These are phyloP conservation scores for Lactifluus rugatus DNA, from an alignment of 768 basidiomycete species.

Conservation along the genomic window DNA sequence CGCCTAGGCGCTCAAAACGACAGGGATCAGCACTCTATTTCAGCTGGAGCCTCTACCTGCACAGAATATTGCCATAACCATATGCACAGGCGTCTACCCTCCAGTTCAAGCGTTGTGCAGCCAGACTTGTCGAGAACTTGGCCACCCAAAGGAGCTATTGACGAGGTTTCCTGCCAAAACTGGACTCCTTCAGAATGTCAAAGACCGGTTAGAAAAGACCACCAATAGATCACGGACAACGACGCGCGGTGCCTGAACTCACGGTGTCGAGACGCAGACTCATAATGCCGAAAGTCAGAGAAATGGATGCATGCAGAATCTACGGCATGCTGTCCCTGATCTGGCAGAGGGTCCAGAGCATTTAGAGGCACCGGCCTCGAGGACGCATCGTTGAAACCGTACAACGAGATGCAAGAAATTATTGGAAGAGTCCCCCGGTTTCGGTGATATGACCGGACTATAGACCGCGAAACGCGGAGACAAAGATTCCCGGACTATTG, in stretches of 20 bases:
- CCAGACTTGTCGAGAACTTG: neutral
- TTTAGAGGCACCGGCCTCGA: neutral
- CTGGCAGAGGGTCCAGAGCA: neutral
- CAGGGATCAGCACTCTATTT: conserved; percentile 8
- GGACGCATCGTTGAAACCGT: neutral
- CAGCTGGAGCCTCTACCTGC: neutral
- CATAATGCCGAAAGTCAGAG: neutral
- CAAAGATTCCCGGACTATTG: neutral
- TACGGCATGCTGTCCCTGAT: neutral
- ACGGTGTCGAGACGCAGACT: neutral
- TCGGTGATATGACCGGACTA: conserved; percentile 1
- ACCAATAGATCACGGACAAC: neutral
- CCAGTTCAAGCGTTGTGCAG: neutral
- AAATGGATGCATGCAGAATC: neutral
- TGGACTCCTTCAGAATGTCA: neutral
- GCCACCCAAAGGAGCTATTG: neutral
- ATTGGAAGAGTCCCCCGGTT: neutral
- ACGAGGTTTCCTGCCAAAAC: neutral
- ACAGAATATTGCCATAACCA: neutral
- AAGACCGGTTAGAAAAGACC: neutral
- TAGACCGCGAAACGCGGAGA: conserved; percentile 1
- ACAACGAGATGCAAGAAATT: neutral
- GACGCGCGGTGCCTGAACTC: neutral
- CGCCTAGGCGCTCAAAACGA: conserved; percentile 6
- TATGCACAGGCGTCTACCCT: neutral